Percentiles rank a stretch among this genome's conserved stretches.
These are phyloP conservation scores for Pseudogymnoascus sp. DNA, from an alignment of 2,329 filamentous ascomycete species.

Conservation along the genomic window DNA sequence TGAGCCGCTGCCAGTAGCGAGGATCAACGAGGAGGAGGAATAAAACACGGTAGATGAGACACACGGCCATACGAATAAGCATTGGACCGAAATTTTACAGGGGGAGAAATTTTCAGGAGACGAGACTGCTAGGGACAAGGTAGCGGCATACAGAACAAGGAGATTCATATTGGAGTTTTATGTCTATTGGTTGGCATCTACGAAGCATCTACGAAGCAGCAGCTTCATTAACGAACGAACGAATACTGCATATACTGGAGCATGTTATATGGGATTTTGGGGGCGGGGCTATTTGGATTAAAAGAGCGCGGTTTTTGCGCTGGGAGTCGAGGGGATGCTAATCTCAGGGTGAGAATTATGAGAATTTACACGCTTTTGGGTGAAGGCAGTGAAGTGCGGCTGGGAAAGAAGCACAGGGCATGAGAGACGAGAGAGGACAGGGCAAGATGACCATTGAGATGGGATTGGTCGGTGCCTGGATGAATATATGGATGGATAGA, in stretches of 20 bases:
- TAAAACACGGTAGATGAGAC: constrained; percentile 14
- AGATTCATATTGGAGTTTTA: background rate
- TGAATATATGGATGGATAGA: background rate
- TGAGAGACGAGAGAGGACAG: background rate
- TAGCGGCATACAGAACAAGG: background rate
- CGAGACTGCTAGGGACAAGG: background rate
- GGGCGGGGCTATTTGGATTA: background rate
- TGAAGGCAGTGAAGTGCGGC: background rate
- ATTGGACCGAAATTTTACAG: background rate
- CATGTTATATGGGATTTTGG: background rate
- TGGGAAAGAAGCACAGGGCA: background rate
- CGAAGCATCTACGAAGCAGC: background rate
- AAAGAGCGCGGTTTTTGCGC: background rate
- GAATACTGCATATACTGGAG: background rate
- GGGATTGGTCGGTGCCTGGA: background rate
- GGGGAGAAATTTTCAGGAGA: background rate
- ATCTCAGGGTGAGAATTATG: background rate
- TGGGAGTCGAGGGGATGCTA: background rate
- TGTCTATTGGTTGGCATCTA: background rate
- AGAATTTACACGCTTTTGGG: background rate
- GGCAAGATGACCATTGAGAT: background rate
- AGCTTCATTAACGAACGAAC: background rate
- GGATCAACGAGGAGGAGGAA: constrained; percentile 28
- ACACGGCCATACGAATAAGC: constrained; percentile 7
- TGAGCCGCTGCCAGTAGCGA: constrained; percentile 49